These are phyloP conservation scores for Phyllostachys edulis DNA, from an alignment of 176 grass and related monocot genomes.

Conservation along the genomic window DNA sequence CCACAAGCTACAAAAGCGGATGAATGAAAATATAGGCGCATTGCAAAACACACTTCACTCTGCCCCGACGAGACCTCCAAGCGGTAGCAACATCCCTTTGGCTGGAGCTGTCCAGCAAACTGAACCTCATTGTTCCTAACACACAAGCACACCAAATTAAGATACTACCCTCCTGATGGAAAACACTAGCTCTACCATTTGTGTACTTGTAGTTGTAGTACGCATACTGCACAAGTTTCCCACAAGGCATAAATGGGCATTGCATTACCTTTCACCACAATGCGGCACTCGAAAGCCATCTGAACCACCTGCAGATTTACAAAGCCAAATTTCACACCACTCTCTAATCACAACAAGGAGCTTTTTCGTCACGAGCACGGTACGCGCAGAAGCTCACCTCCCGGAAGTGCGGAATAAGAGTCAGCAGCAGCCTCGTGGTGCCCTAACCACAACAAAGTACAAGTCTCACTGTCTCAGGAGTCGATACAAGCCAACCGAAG, in stretches of 20 bases:
- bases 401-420: constrained; percentile 82
- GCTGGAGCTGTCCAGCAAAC: too few relatives aligned
- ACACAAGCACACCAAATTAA: too few relatives aligned
- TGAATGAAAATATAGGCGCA: neutral
- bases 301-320: constrained; percentile 66
- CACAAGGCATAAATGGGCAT: neutral
- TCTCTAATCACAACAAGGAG: constrained; percentile 5
- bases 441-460: constrained; percentile 42
- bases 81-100: too few relatives aligned
- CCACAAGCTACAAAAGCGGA: neutral
- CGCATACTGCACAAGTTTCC: neutral
- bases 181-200: neutral
- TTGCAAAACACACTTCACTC: too few relatives aligned
- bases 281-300: constrained; percentile 94
- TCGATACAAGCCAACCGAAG: neutral
- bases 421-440: constrained; percentile 72
- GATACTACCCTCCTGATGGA: too few relatives aligned
- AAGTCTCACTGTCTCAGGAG: neutral
- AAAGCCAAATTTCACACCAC: constrained; percentile 8
- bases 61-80: too few relatives aligned
- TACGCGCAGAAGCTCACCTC: constrained; percentile 47
- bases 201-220: neutral
- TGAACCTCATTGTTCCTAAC: too few relatives aligned
- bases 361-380: neutral
- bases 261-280: constrained; percentile 70